Evolutionary conservation across 129 eudicot species (phyloP), one percentile per base, ranked within the genome.

Genomic region (Chrysanthemum seticuspe): DNA sequence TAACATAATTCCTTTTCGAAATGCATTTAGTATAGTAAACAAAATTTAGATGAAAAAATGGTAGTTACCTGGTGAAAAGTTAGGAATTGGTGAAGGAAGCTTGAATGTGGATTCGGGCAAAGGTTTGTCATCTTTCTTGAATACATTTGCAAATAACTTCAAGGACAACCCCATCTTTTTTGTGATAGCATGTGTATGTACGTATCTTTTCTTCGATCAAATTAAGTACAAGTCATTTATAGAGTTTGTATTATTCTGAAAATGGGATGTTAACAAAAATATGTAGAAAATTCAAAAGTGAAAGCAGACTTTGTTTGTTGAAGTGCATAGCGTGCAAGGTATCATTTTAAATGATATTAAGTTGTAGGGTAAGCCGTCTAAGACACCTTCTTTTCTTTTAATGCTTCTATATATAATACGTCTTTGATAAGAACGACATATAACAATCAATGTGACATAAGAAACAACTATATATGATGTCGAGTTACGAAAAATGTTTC

Each of bases 11-110:
- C 4, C 65, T 18, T 34, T 40, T 4, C 21, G 3, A 67, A 45
- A 11, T 47, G 19, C 31, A 13, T 48, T 12, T 14, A 21, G 25
- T 9, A 60, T 47, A 1, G 0, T 5, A 10, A 0, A 0, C 15
- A 13, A 45, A 44, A 10, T 3, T 3, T 47, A 11, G 48, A 65
- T 18, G 4, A 3, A 18, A 14, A 72, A 12, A 15, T 2, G 31
- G 59, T 16, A 9, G 15, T n/a, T 73, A 91, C 96, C 96, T 81
- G 78, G 76, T 52, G 93, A 90, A 89, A 87, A 91, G 19, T 83
- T 40, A 23, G 97, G 96, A 53, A 86, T 16, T 10, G 87, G 83
- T 78, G 89, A 63, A 65, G 97, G 97, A 71, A 91, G 85, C 31
- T 72, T 82, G 84, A 88, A 91, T 29, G 65, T 25, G 65, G 89